Evolutionary conservation across 345 rosid genomes (phyloP).

Genomic region (Citrus medica): DNA sequence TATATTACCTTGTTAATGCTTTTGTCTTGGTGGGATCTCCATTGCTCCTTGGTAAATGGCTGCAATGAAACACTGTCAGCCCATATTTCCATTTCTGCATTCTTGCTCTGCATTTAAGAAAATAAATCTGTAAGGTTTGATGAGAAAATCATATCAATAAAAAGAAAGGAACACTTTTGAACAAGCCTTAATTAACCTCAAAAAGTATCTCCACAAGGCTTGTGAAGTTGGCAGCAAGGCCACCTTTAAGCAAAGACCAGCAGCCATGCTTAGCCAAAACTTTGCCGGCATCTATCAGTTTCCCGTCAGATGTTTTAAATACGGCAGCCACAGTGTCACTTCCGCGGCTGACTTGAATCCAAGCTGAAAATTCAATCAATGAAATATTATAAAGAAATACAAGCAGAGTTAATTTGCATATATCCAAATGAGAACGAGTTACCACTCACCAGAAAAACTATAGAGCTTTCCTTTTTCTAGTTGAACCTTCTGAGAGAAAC

Average conservation of each 20-base stretch:
- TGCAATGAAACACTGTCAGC: slow-evolving; percentile 52
- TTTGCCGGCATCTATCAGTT: slow-evolving; percentile 42
- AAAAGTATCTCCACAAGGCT: slow-evolving; percentile 46
- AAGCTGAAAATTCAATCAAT: slow-evolving; percentile 33
- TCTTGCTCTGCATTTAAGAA: slow-evolving; percentile 38
- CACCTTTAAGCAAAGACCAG: slow-evolving; percentile 87
- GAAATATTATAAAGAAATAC: background rate
- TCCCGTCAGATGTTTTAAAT: slow-evolving; percentile 36
- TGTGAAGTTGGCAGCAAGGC: slow-evolving; percentile 49
- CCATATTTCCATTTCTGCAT: slow-evolving; percentile 44
- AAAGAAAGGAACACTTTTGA: background rate
- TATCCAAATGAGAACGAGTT: background rate
- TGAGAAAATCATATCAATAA: background rate
- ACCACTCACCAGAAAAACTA: slow-evolving; percentile 51
- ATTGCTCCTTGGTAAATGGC: slow-evolving; percentile 57
- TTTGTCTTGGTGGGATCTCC: slow-evolving; percentile 63
- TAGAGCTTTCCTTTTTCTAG: slow-evolving; percentile 50
- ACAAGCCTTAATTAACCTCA: slow-evolving; percentile 33
- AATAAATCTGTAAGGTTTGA: background rate
- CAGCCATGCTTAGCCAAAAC: slow-evolving; percentile 53
- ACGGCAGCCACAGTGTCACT: slow-evolving; percentile 34
- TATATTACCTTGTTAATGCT: slow-evolving; percentile 44
- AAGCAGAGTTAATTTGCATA: background rate
- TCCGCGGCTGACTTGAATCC: slow-evolving; percentile 58
- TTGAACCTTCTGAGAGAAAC: slow-evolving; percentile 40